Evolutionary conservation across 345 rosid genomes (phyloP).

Genomic region (Populus tremula): DNA sequence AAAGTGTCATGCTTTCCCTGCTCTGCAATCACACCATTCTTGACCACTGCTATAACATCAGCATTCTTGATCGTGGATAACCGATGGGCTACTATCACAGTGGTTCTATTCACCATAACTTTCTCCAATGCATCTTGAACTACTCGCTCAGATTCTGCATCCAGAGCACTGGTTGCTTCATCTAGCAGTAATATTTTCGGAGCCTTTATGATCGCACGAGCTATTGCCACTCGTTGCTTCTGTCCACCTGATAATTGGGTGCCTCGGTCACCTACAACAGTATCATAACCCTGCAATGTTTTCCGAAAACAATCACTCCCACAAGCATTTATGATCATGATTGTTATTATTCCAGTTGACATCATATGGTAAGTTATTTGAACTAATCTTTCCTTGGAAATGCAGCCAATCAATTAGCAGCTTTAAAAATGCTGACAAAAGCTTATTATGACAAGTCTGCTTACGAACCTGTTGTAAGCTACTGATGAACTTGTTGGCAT

Average conservation of each 20-base stretch:
- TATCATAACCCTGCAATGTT: slow-evolving; percentile 20
- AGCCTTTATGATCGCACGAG: slow-evolving; percentile 15
- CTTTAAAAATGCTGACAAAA: too few species aligned
- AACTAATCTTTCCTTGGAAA: too few species aligned
- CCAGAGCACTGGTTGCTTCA: slow-evolving; percentile 24
- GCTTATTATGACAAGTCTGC: too few species aligned
- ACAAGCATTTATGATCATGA: neutral
- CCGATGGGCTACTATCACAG: slow-evolving; percentile 17
- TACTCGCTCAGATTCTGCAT: slow-evolving; percentile 20
- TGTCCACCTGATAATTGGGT: slow-evolving; percentile 19
- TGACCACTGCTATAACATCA: slow-evolving; percentile 18
- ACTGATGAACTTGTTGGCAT: slow-evolving; percentile 21
- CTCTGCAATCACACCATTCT: slow-evolving; percentile 21
- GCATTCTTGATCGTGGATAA: slow-evolving; percentile 19
- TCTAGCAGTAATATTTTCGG: slow-evolving; percentile 19
- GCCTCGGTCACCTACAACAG: slow-evolving; percentile 13
- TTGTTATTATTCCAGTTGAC: neutral
- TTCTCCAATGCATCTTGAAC: slow-evolving; percentile 22
- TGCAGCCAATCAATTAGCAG: too few species aligned
- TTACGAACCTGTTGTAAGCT: slow-evolving; percentile 15
- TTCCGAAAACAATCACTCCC: neutral
- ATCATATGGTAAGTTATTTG: neutral
- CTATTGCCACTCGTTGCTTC: slow-evolving; percentile 21
- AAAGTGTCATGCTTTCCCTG: slow-evolving; percentile 13
- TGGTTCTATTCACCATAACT: slow-evolving; percentile 14